Conservation (phyloP, 1,139 yeast genomes). For the Wickerhamomyces sp. region DNA sequence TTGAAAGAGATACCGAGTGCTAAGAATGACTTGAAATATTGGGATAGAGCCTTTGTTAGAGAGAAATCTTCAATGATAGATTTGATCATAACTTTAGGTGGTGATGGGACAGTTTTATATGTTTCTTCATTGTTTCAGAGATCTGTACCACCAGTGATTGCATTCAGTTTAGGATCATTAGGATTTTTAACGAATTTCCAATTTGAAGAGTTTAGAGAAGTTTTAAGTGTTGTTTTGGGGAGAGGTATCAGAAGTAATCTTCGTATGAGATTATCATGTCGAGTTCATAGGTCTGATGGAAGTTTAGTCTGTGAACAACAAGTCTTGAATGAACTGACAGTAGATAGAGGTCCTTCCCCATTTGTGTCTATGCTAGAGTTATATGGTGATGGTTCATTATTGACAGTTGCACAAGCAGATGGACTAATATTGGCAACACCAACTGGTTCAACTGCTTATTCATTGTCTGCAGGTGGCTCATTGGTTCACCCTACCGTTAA, state of each 20-base stretch:
- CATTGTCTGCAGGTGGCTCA: conserved; percentile 87
- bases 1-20: conserved; percentile 39
- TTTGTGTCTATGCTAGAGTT: conserved; percentile 79
- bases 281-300: conserved; percentile 52
- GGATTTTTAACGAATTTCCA: conserved; percentile 79
- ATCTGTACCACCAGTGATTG: conserved; percentile 83
- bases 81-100: conserved; percentile 76
- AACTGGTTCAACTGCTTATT: conserved; percentile 89
- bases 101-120: conserved; percentile 85
- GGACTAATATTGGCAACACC: conserved; percentile 88
- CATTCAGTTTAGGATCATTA: conserved; percentile 74
- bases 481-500: conserved; percentile 86
- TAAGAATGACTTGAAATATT: conserved; percentile 46
- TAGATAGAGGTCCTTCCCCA: conserved; percentile 87
- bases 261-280: conserved; percentile 77
- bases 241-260: conserved; percentile 73
- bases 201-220: conserved; percentile 61
- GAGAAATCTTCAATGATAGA: conserved; percentile 60
- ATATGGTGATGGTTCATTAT: conserved; percentile 73
- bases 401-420: conserved; percentile 88
- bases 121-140: conserved; percentile 75
- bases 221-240: conserved; percentile 51
- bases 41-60: conserved; percentile 58
- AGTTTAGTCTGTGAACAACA: conserved; percentile 66
- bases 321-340: conserved; percentile 76